Evolutionary conservation across 2,329 filamentous ascomycete genomes (phyloP), one percentile per base, ranked within the genome.

Genomic region (Onygenales sp.): DNA sequence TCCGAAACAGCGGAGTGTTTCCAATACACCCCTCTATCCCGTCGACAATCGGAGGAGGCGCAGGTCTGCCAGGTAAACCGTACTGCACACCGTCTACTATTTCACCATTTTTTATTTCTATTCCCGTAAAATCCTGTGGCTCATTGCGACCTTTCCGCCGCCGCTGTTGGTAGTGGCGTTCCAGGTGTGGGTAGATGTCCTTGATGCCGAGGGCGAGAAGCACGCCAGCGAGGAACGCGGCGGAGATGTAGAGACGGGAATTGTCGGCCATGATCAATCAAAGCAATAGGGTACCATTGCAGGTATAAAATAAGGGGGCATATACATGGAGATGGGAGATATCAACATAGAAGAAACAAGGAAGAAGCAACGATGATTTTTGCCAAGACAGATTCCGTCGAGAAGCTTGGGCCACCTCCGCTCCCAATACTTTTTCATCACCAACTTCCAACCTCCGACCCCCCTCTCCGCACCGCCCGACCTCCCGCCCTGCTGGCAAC

Each of bases 1-100:
- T 90, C 58, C 83, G 82, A 62, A 98, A 81, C 31, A 98, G 78
- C 1, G 91, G 92, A 11, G 93, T 98, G 70, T 95, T 87, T 53
- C 93, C 93, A 65, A 98, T 97, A 65, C 87, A 88, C 45, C 85
- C 88, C 69, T 95, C 90, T 56, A 98, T 87, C 14, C 93, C 93
- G 53, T 88, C 81, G 11, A 83, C 81, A 53, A 92, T 82, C 31
- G 64, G 61, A 10, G 70, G 70, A 32, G 70, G 70, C 1, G 69
- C 67, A 47, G 63, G 49, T 44, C 64, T 62, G 7, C 63, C 62
- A 45, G 55, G 52, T 8, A 65, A 43, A 7, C 31, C n/a, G 6
- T 31, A 31, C 17, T 48, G 39, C n/a, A 43, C 11, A 6, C 32
- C 42, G 11, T 33, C 34, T 56, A 61, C 48, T 61, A 65, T 62